Conservation (phyloP, 352 stramenopile species). For the Globisporangium perplexum region DNA sequence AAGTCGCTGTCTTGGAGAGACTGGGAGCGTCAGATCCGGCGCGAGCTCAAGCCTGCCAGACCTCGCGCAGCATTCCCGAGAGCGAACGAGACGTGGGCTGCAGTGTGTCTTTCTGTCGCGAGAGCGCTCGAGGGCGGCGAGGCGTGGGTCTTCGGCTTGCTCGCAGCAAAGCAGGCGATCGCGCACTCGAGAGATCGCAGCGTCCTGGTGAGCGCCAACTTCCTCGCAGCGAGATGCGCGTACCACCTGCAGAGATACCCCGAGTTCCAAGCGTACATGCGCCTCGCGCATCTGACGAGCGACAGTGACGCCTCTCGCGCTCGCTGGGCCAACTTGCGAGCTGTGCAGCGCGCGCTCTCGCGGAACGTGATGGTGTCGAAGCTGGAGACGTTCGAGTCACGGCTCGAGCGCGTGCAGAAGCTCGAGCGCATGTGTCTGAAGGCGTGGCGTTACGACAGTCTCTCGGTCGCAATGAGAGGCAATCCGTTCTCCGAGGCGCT, state of each 20-base stretch:
- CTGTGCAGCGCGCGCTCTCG: conserved; percentile 31
- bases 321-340: conserved; percentile 21
- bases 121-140: conserved; percentile 29
- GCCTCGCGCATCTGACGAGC: conserved; percentile 16
- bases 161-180: conserved; percentile 20
- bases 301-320: conserved; percentile 1
- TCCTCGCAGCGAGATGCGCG: conserved; percentile 20
- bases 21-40: conserved; percentile 23
- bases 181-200: conserved; percentile 19
- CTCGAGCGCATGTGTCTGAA: conserved; percentile 62
- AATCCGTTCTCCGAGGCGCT: conserved; percentile 47
- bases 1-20: conserved; percentile 22
- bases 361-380: conserved; percentile 24
- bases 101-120: conserved; percentile 30
- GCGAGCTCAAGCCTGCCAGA: not conserved
- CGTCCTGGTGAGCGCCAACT: conserved; percentile 21
- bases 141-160: conserved; percentile 25
- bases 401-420: conserved; percentile 40
- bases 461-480: conserved; percentile 25
- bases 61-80: not conserved
- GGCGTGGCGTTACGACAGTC: conserved; percentile 45
- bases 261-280: conserved; percentile 18
- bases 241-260: conserved; percentile 17
- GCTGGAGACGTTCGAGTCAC: conserved; percentile 29
- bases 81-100: conserved; percentile 35